Conservation (phyloP, 208 protist genomes). For the Trypanosoma avium region DNA sequence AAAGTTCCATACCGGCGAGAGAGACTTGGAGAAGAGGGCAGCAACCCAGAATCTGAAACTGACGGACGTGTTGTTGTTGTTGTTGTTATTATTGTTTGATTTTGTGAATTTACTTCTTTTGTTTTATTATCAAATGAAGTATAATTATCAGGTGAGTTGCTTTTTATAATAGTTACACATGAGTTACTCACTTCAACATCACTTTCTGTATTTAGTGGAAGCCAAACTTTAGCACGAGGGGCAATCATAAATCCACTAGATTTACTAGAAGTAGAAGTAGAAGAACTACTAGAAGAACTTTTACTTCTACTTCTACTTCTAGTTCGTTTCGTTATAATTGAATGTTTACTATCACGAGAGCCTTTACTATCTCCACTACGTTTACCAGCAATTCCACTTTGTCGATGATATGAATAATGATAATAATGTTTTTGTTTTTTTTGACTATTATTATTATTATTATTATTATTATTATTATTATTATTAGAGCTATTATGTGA, state of each 20-base stretch:
- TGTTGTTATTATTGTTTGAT: neutral
- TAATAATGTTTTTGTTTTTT: too few species aligned
- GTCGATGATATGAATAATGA: neutral
- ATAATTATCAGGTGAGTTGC: neutral
- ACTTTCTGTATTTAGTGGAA: slow-evolving; percentile 32
- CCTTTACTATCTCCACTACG: slow-evolving; percentile 1
- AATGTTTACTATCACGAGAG: slow-evolving; percentile 4
- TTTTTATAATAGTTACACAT: neutral
- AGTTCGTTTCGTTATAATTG: slow-evolving; percentile 14
- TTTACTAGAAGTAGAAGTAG: slow-evolving; percentile 33
- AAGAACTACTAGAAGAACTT: slow-evolving; percentile 28
- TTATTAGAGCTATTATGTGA: too few species aligned
- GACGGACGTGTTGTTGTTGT: neutral
- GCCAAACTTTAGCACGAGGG: slow-evolving; percentile 71
- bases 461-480: too few species aligned
- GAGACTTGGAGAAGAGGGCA: neutral
- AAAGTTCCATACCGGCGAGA: slow-evolving; percentile 54
- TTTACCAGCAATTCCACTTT: neutral
- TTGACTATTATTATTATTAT: too few species aligned
- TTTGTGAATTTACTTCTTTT: too few species aligned
- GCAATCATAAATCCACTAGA: slow-evolving; percentile 61
- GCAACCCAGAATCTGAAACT: neutral
- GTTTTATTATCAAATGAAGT: neutral
- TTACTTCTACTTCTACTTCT: slow-evolving; percentile 24
- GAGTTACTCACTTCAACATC: slow-evolving; percentile 3